Percentiles rank a stretch among this genome's conserved stretches.
These are phyloP conservation scores for Senna tora DNA, from an alignment of 306 rosid genomes.

Conservation along the genomic window DNA sequence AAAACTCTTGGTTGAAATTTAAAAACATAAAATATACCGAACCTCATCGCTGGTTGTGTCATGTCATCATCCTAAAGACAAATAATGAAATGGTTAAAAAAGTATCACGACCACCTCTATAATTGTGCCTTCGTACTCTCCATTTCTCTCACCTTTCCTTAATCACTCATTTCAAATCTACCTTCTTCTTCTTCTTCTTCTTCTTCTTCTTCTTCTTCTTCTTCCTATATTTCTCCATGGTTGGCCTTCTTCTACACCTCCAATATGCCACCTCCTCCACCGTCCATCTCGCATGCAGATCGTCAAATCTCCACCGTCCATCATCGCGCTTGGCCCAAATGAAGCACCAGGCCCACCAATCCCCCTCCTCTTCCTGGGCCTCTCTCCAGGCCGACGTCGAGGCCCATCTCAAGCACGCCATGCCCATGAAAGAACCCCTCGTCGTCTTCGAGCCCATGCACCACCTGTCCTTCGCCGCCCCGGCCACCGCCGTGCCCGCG, in stretches of 20 bases:
- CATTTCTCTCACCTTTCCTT: too few species aligned
- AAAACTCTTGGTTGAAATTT: too few species aligned
- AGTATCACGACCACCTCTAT: too few species aligned
- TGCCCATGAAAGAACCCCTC: constrained; percentile 57
- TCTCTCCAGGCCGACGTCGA: constrained; percentile 58
- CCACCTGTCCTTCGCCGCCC: constrained; percentile 48
- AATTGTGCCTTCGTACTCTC: too few species aligned
- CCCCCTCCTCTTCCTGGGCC: too few species aligned
- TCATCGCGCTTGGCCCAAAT: not conserved
- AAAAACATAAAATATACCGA: too few species aligned
- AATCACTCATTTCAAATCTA: too few species aligned
- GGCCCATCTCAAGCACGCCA: constrained; percentile 54
- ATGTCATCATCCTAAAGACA: too few species aligned
- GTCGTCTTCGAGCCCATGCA: constrained; percentile 70
- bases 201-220: not conserved
- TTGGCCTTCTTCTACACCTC: constrained; percentile 23
- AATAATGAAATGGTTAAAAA: too few species aligned
- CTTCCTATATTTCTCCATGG: constrained; percentile 31
- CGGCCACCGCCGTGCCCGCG: constrained; percentile 59
- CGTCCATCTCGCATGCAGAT: constrained; percentile 13
- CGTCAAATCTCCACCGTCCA: not conserved
- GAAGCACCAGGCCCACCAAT: too few species aligned
- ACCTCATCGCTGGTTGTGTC: too few species aligned
- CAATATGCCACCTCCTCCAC: constrained; percentile 24
- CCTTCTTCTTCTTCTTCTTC: not conserved